A percentile compares a stretch with the other conserved stretches of the same genome.
phyloP scores from a whole-genome alignment of 202 grass and related monocot genomes.

The Schoenoplectus tabernaemontani region DNA sequence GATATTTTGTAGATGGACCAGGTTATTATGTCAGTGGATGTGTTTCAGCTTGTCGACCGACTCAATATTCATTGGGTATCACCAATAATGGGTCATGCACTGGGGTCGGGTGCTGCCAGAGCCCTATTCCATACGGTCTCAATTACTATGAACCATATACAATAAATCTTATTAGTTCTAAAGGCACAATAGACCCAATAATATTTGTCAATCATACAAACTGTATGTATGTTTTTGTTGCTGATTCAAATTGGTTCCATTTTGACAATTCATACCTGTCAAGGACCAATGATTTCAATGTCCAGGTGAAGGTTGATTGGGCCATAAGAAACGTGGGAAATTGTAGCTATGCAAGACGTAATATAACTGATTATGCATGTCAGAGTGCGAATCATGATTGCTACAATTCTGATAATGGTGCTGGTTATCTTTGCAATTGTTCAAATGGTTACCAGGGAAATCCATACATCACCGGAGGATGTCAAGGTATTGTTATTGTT shows the following conservation, averaged over 20 bases:
- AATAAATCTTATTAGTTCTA: background rate
- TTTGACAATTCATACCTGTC: slow-evolving; percentile 22
- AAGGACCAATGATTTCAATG: slow-evolving; percentile 26
- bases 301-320: slow-evolving; percentile 44
- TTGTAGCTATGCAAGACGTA: slow-evolving; percentile 23
- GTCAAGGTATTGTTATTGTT: slow-evolving; percentile 32
- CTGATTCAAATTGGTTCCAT: slow-evolving; percentile 15
- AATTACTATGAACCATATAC: background rate
- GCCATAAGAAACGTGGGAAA: slow-evolving; percentile 32
- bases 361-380: slow-evolving; percentile 36
- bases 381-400: slow-evolving; percentile 8
- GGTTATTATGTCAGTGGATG: too few species aligned
- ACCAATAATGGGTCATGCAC: slow-evolving; percentile 24
- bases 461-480: slow-evolving; percentile 43
- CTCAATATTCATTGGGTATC: background rate
- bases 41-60: slow-evolving; percentile 33
- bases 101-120: slow-evolving; percentile 54
- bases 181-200: accelerated
- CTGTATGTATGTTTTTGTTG: slow-evolving; percentile 41
- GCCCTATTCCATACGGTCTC: background rate
- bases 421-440: slow-evolving; percentile 48
- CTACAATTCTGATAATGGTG: background rate
- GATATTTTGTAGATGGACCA: background rate
- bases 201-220: background rate
- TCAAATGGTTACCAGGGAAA: slow-evolving; percentile 37